phyloP scores from a whole-genome alignment of 305 asterid genomes.

The Solanum hybrid region DNA sequence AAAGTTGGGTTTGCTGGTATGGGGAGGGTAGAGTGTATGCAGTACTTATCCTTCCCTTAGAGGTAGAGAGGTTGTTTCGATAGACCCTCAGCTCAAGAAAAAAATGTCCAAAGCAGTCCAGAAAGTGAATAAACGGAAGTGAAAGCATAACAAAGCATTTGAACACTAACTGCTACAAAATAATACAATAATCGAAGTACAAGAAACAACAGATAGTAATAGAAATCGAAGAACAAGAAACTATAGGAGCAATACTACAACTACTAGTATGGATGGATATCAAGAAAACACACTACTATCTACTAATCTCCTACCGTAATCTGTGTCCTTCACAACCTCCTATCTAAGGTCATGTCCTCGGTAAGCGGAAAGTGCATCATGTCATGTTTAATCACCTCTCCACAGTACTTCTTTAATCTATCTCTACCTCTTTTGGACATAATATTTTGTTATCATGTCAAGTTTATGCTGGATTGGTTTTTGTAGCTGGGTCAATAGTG shows the following conservation, averaged over 20 bases:
- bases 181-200: background rate
- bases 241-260: background rate
- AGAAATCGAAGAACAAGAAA: background rate
- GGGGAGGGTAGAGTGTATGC: background rate
- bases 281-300: background rate
- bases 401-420: background rate
- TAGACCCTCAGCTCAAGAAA: background rate
- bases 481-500: background rate
- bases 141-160: background rate
- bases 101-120: background rate
- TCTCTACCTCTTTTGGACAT: background rate
- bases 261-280: background rate
- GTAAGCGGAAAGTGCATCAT: background rate
- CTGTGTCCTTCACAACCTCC: background rate
- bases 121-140: background rate
- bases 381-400: background rate
- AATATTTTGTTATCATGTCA: background rate
- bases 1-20: background rate
- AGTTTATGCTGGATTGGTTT: background rate
- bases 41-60: background rate
- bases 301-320: background rate
- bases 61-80: background rate
- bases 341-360: background rate
- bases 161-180: background rate
- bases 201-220: background rate